Evolutionary conservation across 2,329 filamentous ascomycete genomes (phyloP).

Genomic region (Fusarium sp.): DNA sequence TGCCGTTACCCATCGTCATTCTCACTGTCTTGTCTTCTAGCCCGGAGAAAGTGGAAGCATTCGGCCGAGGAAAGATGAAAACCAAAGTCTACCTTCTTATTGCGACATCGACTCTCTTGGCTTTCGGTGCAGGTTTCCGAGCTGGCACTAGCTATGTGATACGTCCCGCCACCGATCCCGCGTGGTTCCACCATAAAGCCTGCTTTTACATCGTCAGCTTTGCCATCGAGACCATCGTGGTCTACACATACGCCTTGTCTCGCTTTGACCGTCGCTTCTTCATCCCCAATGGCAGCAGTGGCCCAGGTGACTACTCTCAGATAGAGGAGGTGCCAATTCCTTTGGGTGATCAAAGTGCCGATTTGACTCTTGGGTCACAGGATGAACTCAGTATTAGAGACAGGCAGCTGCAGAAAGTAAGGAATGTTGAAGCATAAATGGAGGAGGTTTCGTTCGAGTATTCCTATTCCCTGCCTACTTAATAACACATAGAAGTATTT

Average conservation of each 20-base stretch:
- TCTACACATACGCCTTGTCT: background rate
- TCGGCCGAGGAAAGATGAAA: background rate
- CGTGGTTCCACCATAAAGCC: background rate
- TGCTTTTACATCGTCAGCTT: background rate
- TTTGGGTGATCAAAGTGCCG: background rate
- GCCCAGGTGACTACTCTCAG: background rate
- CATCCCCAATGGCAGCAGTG: background rate
- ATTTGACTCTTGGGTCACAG: background rate
- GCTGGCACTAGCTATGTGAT: background rate
- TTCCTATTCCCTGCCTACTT: background rate
- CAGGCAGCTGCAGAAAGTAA: background rate
- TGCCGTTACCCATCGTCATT: background rate
- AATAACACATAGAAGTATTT: background rate
- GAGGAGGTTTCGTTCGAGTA: background rate
- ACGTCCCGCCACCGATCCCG: background rate
- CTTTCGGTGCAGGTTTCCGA: background rate
- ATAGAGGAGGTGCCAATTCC: background rate
- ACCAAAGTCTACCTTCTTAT: background rate
- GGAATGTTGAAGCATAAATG: background rate
- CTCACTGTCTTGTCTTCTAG: background rate
- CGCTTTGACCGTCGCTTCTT: background rate
- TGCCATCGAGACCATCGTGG: background rate
- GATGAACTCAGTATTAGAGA: background rate
- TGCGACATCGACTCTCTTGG: background rate
- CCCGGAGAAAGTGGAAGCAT: background rate